Evolutionary conservation across 148 eudicot genomes (phyloP), one percentile per base, ranked within the genome.

Genomic region (Rhododendron henanense): DNA sequence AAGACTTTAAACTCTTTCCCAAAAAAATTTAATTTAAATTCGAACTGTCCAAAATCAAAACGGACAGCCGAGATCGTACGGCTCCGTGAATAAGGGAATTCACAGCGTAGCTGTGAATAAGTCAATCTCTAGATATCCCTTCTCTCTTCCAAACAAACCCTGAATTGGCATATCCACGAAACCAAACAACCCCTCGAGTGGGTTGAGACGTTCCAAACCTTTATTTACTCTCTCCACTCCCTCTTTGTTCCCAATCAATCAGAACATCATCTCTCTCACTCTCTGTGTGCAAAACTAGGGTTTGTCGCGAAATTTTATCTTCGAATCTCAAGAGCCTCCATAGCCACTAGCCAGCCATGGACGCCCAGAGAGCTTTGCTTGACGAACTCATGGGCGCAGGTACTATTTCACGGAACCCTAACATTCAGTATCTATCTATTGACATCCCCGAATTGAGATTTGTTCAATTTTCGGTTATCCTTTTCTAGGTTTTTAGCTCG

Each of bases 381-480:
- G 99, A 97, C 71, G 99, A 95, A 93, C 98, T 97, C 85, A 95
- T 97, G 98, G 99, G 99, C 65, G 82, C 99, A 92, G 99, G 99
- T 95, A 85, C 80, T 41, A 18, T 31, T 37, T 65, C 48, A 11
- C 78, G 1, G 37, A 10, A 16, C 41, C 33, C 69, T 33, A 48
- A 7, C 48, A 13, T 53, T 61, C 71, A 1, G n/a, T 51, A 55
- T 13, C 45, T 71, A 15, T 53, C 71, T 81, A 39, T 53, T 14
- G 39, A 4, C 69, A 2, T 25, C 8, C 25, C 28, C 33, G 0
- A 7, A 16, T 59, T 18, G 37, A 13, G 28, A 61, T 39, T 18
- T 47, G 33, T 10, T 63, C 57, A 31, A 4, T 4, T 81, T 21
- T 11, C 6, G 0, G 19, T 2, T 57, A 2, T 21, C 63, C 3